These are phyloP conservation scores for Kluyveromyces siamensis DNA, from an alignment of 805 yeast species.

Conservation along the genomic window DNA sequence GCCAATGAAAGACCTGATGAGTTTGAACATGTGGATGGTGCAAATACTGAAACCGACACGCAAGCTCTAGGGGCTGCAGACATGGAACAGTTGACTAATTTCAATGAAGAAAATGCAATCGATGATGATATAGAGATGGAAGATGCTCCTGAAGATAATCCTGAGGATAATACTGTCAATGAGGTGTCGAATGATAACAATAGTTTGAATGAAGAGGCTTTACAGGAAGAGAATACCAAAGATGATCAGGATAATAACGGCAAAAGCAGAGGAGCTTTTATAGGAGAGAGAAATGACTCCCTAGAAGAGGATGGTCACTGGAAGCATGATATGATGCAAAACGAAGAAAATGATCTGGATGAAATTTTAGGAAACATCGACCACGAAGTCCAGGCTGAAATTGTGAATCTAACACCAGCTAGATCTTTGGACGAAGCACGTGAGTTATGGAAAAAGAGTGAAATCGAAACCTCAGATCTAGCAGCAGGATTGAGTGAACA, in stretches of 20 bases:
- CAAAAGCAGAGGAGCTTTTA: conserved; percentile 40
- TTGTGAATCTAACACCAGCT: conserved; percentile 31
- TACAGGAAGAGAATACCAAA: conserved; percentile 18
- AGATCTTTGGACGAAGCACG: conserved; percentile 58
- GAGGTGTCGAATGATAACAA: conserved; percentile 21
- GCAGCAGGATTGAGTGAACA: conserved; percentile 89
- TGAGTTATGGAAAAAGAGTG: conserved; percentile 75
- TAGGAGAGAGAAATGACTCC: conserved; percentile 37
- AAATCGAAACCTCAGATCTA: conserved; percentile 75
- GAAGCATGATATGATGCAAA: conserved; percentile 22
- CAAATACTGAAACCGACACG: conserved; percentile 66
- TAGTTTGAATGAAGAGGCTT: conserved; percentile 22
- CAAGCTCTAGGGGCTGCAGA: conserved; percentile 92
- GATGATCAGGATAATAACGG: conserved; percentile 31
- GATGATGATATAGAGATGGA: conserved; percentile 53
- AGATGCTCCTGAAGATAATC: conserved; percentile 27
- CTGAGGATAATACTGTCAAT: conserved; percentile 28
- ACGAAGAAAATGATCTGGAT: conserved; percentile 23
- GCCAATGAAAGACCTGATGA: conserved; percentile 74
- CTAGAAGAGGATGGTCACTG: conserved; percentile 14
- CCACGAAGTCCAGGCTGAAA: conserved; percentile 24
- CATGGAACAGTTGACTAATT: conserved; percentile 64
- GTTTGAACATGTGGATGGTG: conserved; percentile 76
- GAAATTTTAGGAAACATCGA: conserved; percentile 28
- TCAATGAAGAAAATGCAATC: conserved; percentile 74